A percentile compares a stretch with the other conserved stretches of the same genome.
phyloP scores from a whole-genome alignment of 495 filamentous ascomycete genomes.

The Bryoglossum gracile region DNA sequence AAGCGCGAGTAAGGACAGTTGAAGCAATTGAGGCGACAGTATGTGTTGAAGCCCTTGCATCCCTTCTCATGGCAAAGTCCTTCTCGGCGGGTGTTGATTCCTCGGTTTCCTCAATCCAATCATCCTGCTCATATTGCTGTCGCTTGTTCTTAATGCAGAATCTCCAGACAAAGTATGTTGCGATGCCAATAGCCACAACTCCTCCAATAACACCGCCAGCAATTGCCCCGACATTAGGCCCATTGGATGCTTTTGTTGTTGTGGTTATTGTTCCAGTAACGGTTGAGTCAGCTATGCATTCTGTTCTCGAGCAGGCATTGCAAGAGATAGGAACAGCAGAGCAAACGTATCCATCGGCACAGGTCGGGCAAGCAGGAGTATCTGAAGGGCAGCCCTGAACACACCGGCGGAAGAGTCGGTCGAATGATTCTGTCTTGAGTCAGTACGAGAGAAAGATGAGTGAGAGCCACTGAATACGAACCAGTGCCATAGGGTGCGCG shows the following conservation, averaged over 20 bases:
- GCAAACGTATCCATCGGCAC: constrained; percentile 43
- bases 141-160: constrained; percentile 79
- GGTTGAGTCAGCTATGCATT: constrained; percentile 46
- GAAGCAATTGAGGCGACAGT: constrained; percentile 89
- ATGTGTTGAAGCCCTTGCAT: constrained; percentile 71
- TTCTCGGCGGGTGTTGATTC: constrained; percentile 36
- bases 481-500: neutral
- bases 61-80: constrained; percentile 52
- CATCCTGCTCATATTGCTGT: constrained; percentile 46
- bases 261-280: constrained; percentile 27
- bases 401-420: constrained; percentile 38
- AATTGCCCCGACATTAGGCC: constrained; percentile 70
- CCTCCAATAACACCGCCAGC: constrained; percentile 80
- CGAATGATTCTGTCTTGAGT: constrained; percentile 12
- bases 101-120: constrained; percentile 40
- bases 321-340: constrained; percentile 49
- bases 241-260: constrained; percentile 25
- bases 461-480: neutral
- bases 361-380: constrained; percentile 45
- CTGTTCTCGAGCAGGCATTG: constrained; percentile 48
- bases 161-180: constrained; percentile 77
- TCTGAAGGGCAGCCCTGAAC: constrained; percentile 36
- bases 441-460: neutral
- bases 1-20: constrained; percentile 89
- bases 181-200: constrained; percentile 54